Evolutionary conservation across 257 asterid species (phyloP), one percentile per base, ranked within the genome.

Genomic region (Plectranthus barbatus): DNA sequence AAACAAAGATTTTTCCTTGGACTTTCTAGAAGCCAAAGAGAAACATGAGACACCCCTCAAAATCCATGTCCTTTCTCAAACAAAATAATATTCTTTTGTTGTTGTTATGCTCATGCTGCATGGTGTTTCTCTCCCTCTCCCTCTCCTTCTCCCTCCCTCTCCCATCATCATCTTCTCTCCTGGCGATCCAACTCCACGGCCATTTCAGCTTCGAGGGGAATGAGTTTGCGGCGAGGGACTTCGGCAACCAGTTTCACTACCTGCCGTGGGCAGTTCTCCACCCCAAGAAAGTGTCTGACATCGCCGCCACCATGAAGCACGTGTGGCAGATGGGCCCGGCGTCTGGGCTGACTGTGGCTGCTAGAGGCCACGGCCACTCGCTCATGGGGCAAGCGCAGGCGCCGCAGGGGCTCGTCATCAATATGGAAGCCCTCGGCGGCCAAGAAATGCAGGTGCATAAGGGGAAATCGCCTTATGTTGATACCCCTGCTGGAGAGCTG

Each of bases 361-460:
- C 98, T 0, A 39, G 95, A 42, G 98, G 98, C 67, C 91, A 78
- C 7, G 91, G 94, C 19, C 98, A 91, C 67, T 91, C 96, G 3
- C 73, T 83, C 13, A 76, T 68, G 26, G 96, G 98, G 7, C 98
- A 91, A 61, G 78, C 98, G 0, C 96, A 84, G 59, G 86, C 90
- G 1, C 83, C 71, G 1, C 81, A 82, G 19, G 98, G 98, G 24
- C 82, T 91, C 53, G 88, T 91, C 37, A 70, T 91, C 76, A 80
- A 77, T 56, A 91, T 88, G 98, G 80, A 80, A 47, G 78, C 95
- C 3, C 76, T 84, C 3, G 31, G 63, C 1, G 79, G 65, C 24
- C 75, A 73, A 58, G 82, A 80, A 67, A 84, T 84, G 88, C 82
- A 71, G 70, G 81, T 91, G 26, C 70, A 74, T 26, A 53, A 47